Percentiles rank a stretch among this genome's conserved stretches.
Evolutionary conservation across 164 flowering plant genomes (phyloP).

Genomic region (Stephania cephalantha): DNA sequence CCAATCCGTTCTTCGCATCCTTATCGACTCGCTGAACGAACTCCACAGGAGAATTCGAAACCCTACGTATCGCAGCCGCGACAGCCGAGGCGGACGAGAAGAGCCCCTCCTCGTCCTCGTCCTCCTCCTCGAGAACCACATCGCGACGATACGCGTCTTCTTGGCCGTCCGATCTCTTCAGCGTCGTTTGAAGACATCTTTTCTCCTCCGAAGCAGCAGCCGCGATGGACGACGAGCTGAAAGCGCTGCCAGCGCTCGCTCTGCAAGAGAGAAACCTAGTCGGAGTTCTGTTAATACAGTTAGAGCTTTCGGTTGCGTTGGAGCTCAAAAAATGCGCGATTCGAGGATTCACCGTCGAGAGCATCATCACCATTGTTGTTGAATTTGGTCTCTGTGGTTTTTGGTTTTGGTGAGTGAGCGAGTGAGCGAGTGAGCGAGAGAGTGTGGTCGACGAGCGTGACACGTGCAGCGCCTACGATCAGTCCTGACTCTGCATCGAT

Average conservation of each 20-base stretch:
- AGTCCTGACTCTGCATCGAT: background rate
- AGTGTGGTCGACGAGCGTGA: background rate
- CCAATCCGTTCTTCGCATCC: slow-evolving; percentile 33
- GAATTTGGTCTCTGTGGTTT: no score
- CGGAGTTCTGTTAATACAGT: background rate
- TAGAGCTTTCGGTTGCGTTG: background rate
- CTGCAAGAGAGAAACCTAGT: background rate
- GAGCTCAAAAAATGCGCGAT: slow-evolving; percentile 3
- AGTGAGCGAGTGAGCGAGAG: background rate
- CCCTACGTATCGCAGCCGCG: slow-evolving; percentile 53
- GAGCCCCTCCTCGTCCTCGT: slow-evolving; percentile 21
- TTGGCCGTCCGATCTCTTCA: background rate
- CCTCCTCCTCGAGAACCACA: slow-evolving; percentile 16
- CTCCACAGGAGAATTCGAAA: slow-evolving; percentile 62
- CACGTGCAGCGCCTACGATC: background rate
- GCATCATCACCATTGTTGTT: slow-evolving; percentile 17
- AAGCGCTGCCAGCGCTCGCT: slow-evolving; percentile 1
- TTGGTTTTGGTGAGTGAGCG: background rate
- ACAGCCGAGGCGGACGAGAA: slow-evolving; percentile 67
- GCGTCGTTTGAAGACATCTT: slow-evolving; percentile 11
- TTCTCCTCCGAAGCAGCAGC: slow-evolving; percentile 9
- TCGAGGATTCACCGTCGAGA: slow-evolving; percentile 20
- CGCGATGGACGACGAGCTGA: slow-evolving; percentile 10
- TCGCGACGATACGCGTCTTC: slow-evolving; percentile 18
- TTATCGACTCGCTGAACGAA: slow-evolving; percentile 49